Conservation (phyloP, 2,329 filamentous ascomycete genomes). For the Xylariaceae sp. region DNA sequence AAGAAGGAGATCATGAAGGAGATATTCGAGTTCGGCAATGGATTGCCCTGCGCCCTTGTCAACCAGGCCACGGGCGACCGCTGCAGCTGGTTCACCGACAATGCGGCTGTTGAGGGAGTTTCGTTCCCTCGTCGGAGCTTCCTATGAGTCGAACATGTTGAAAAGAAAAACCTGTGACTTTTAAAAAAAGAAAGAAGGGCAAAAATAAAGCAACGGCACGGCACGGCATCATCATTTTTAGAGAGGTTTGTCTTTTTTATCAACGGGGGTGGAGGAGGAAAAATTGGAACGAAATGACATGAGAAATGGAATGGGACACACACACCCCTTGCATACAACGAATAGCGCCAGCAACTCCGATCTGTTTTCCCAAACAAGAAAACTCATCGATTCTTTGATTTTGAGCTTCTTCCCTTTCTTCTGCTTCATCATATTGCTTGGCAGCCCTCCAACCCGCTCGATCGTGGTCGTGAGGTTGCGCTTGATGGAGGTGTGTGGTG, state of each 20-base stretch:
- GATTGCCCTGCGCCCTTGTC: slow-evolving; percentile 79
- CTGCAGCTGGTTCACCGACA: slow-evolving; percentile 93
- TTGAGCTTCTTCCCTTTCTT: neutral
- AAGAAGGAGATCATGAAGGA: slow-evolving; percentile 91
- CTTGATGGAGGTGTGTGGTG: too few species aligned
- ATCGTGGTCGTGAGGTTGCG: too few species aligned
- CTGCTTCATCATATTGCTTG: neutral
- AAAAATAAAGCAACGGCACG: neutral
- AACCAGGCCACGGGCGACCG: slow-evolving; percentile 80
- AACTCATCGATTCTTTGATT: neutral
- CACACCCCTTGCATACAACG: neutral
- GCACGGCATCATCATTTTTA: neutral
- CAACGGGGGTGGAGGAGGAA: neutral
- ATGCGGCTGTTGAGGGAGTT: slow-evolving; percentile 78
- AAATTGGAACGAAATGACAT: neutral
- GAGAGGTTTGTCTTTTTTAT: too few species aligned
- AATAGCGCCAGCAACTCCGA: neutral
- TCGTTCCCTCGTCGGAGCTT: slow-evolving; percentile 70
- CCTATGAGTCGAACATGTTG: slow-evolving; percentile 33
- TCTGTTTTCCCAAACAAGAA: neutral
- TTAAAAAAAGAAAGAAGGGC: neutral
- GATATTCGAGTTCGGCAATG: slow-evolving; percentile 81
- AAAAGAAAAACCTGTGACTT: neutral
- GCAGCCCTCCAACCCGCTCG: too few species aligned
- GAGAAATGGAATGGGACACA: too few species aligned